A percentile compares a stretch with the other conserved stretches of the same genome.
These are phyloP conservation scores for Paraurostyla sp. DNA, from an alignment of 73 alveolate species.

Conservation along the genomic window DNA sequence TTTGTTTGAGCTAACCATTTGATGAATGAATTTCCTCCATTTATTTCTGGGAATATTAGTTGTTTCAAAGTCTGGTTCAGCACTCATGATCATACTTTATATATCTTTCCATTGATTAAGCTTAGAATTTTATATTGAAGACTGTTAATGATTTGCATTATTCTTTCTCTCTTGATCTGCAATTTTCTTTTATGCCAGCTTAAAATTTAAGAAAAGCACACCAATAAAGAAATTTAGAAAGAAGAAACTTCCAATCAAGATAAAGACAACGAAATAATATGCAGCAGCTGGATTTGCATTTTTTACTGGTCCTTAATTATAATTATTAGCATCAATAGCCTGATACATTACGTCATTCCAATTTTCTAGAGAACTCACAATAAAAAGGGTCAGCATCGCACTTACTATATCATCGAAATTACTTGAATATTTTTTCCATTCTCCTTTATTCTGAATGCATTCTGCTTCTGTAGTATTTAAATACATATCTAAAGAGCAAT, in stretches of 20 bases:
- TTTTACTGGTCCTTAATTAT: slow-evolving; percentile 80
- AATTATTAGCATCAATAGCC: slow-evolving; percentile 78
- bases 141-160: slow-evolving; percentile 14
- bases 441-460: slow-evolving; percentile 72
- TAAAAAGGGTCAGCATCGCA: slow-evolving; percentile 92
- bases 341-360: slow-evolving; percentile 96
- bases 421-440: slow-evolving; percentile 75
- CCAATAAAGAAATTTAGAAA: slow-evolving; percentile 96
- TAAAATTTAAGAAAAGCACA: slow-evolving; percentile 92
- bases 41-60: slow-evolving; percentile 62
- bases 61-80: slow-evolving; percentile 68
- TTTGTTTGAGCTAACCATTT: slow-evolving; percentile 62
- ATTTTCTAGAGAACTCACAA: slow-evolving; percentile 91
- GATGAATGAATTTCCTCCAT: slow-evolving; percentile 68
- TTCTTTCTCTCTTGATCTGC: slow-evolving; percentile 47
- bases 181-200: slow-evolving; percentile 77
- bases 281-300: slow-evolving; percentile 81
- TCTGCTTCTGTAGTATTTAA: slow-evolving; percentile 40
- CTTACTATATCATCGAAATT: slow-evolving; percentile 91
- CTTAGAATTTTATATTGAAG: slow-evolving; percentile 52
- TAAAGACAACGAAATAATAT: slow-evolving; percentile 85
- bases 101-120: slow-evolving; percentile 78
- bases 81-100: slow-evolving; percentile 38
- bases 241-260: slow-evolving; percentile 92
- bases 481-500: slow-evolving; percentile 74